These are phyloP conservation scores for Phytopythium vexans DNA, from an alignment of 352 stramenopile genomes.

Conservation along the genomic window DNA sequence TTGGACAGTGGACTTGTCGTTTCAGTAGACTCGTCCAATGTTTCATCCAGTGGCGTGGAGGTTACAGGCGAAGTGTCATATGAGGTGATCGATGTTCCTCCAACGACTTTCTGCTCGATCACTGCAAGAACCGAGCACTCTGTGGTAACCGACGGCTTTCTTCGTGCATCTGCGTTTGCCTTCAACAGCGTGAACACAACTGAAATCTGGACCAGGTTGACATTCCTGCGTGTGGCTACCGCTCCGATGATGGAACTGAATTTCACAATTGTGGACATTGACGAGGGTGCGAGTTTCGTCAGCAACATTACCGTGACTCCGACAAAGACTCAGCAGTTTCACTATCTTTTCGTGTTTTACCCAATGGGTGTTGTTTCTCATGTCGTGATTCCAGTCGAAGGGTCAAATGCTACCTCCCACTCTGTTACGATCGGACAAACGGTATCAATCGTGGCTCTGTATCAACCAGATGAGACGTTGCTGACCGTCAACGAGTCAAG, in stretches of 20 bases:
- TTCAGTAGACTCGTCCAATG: slow-evolving; percentile 6
- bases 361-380: slow-evolving; percentile 7
- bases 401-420: too few species aligned
- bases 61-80: slow-evolving; percentile 6
- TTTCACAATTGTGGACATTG: slow-evolving; percentile 9
- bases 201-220: slow-evolving; percentile 9
- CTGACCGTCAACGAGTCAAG: slow-evolving; percentile 2
- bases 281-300: slow-evolving; percentile 9
- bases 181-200: slow-evolving; percentile 21
- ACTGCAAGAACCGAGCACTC: slow-evolving; percentile 6
- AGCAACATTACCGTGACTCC: slow-evolving; percentile 11
- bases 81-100: slow-evolving; percentile 9
- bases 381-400: too few species aligned
- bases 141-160: slow-evolving; percentile 1
- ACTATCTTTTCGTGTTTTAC: slow-evolving; percentile 14
- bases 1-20: slow-evolving; percentile 8
- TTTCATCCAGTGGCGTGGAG: slow-evolving; percentile 7
- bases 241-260: slow-evolving; percentile 8
- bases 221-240: slow-evolving; percentile 17
- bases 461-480: slow-evolving; percentile 3
- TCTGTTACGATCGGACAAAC: too few species aligned
- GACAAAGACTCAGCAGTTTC: slow-evolving; percentile 16
- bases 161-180: slow-evolving; percentile 18
- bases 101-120: slow-evolving; percentile 10
- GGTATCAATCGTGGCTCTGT: not conserved